phyloP scores from a whole-genome alignment of 441 rosid species.

The Daphne laureola region DNA sequence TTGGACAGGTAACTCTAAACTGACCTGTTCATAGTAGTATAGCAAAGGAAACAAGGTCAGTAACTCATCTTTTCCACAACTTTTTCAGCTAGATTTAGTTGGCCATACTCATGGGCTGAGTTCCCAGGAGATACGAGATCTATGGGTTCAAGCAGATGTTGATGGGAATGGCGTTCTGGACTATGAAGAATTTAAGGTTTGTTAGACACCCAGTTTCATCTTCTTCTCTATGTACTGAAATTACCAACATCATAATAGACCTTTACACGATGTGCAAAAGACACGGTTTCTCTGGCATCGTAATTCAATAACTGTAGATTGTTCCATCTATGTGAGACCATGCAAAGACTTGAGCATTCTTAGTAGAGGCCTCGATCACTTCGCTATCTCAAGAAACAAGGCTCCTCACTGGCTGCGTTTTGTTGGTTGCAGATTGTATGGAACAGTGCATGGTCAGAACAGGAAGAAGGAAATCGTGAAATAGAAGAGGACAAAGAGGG shows the following conservation, averaged over 20 bases:
- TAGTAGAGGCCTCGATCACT: no score
- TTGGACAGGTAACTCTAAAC: conserved; percentile 46
- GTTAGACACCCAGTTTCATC: neutral
- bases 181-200: conserved; percentile 70
- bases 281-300: no score
- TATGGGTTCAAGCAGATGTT: conserved; percentile 66
- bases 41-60: neutral
- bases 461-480: conserved; percentile 25
- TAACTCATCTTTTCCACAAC: neutral
- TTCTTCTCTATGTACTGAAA: neutral
- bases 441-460: conserved; percentile 37
- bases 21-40: conserved; percentile 3
- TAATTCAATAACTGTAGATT: no score
- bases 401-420: conserved; percentile 1
- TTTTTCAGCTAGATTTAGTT: conserved; percentile 47
- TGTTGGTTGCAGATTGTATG: conserved; percentile 54
- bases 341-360: no score
- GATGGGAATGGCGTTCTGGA: conserved; percentile 68
- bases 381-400: neutral
- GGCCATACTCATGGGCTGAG: conserved; percentile 62
- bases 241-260: no score
- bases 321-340: no score
- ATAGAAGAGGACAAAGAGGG: conserved; percentile 13
- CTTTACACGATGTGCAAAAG: no score
- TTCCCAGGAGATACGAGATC: conserved; percentile 56